Evolutionary conservation across 2,329 filamentous ascomycete species (phyloP).

Genomic region (Cytospora paraplurivora): DNA sequence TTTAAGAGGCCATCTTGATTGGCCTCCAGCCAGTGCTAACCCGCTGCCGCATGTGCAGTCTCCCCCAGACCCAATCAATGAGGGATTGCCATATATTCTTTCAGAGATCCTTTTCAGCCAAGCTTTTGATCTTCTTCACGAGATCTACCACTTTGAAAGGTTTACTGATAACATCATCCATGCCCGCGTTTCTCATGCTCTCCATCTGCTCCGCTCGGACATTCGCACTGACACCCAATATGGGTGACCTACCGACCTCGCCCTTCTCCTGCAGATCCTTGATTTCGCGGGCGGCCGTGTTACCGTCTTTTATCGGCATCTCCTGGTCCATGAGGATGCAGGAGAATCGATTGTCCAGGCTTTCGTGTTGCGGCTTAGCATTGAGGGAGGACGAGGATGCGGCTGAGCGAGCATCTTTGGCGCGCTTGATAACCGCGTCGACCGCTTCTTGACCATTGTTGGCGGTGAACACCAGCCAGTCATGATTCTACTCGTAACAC

Average conservation of each 20-base stretch:
- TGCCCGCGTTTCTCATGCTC: constrained; percentile 14
- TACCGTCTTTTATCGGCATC: constrained; percentile 19
- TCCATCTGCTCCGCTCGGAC: constrained; percentile 14
- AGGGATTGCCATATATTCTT: too few species aligned
- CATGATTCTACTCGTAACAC: background rate
- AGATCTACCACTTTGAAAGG: constrained; percentile 18
- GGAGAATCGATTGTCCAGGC: background rate
- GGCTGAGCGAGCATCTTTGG: background rate
- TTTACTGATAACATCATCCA: constrained; percentile 19
- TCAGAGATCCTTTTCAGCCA: background rate
- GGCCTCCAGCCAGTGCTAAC: too few species aligned
- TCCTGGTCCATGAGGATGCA: constrained; percentile 22
- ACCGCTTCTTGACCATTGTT: constrained; percentile 18
- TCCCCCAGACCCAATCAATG: too few species aligned
- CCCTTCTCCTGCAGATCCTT: constrained; percentile 1
- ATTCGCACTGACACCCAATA: constrained; percentile 15
- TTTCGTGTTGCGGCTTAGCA: background rate
- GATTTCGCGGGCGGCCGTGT: constrained; percentile 9
- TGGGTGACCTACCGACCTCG: constrained; percentile 11
- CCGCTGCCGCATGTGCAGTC: too few species aligned
- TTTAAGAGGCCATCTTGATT: too few species aligned
- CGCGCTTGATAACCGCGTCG: constrained; percentile 7
- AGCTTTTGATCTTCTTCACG: constrained; percentile 1
- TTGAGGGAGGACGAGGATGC: too few species aligned
- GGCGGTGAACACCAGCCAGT: constrained; percentile 5